Evolutionary conservation across 441 rosid genomes (phyloP), one percentile per base, ranked within the genome.

Genomic region (Mallotus japonicus): DNA sequence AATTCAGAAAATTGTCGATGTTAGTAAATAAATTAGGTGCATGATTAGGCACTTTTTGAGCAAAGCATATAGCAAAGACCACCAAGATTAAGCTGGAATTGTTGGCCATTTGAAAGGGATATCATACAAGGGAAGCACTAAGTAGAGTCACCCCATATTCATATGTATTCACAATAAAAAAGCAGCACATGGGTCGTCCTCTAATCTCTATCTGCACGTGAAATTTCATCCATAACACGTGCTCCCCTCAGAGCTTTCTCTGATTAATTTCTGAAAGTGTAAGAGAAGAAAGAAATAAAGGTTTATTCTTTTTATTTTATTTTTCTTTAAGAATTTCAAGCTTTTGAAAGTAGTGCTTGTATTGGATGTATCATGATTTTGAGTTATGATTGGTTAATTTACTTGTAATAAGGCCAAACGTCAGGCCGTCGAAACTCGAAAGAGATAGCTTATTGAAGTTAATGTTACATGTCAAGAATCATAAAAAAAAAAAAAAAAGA

Each of bases 211-310:
- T 62, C 61, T 62, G 77, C 89, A 82, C 82, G 87, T 83, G 85
- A 83, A 82, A 77, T 69, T 24, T 57, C 70, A 78, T 78, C 83
- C 78, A 55, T 40, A 47, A 76, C 86, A 82, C 85, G 87, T 80
- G 87, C 80, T 1, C 14, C 74, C 80, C 82, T 40, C 84, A 69
- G 69, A 62, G 71, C 42, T 42, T 54, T 56, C 65, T 61, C 59
- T 5, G 16, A 58, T 12, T 6, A 53, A 17, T 32, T 16, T 24
- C 32, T 19, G 44, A 55, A n/a, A 55, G 3, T 5, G 11, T 2
- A 17, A 19, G 19, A 54, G 58, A 19, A 54, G 3, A 55, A 4
- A 7, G 6, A 37, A 37, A 37, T 4, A 37, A 37, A 37, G 40
- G 40, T 37, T 37, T 37, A 37, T 37, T 55, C n/a, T 55, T 55